Conservation (phyloP, 2,329 filamentous ascomycete species). For the Hypoxylon sp. region DNA sequence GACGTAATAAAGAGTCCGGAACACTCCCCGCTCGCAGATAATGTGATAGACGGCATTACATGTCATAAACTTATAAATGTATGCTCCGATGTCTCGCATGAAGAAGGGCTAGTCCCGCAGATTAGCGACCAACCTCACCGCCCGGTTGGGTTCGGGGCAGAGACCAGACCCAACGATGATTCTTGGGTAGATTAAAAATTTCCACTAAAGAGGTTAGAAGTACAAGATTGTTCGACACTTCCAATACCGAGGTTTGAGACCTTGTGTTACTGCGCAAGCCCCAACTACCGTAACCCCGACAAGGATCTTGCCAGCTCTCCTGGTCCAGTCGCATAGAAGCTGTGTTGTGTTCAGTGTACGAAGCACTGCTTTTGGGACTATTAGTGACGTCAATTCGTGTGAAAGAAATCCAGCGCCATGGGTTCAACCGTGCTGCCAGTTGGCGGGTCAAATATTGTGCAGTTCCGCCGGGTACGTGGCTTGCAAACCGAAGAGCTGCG, state of each 20-base stretch:
- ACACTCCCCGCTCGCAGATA: not conserved
- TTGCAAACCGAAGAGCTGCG: not conserved
- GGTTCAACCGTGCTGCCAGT: not conserved
- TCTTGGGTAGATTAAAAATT: not conserved
- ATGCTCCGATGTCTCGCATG: not conserved
- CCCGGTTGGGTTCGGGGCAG: not conserved
- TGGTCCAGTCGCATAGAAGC: not conserved
- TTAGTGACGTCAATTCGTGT: not conserved
- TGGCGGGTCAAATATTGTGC: not conserved
- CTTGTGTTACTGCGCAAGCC: not conserved
- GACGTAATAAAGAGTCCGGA: not conserved
- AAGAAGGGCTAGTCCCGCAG: not conserved
- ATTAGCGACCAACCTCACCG: not conserved
- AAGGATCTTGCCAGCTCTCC: not conserved
- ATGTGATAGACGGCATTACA: not conserved
- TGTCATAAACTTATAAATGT: not conserved
- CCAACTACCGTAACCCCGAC: not conserved
- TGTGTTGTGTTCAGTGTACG: not conserved
- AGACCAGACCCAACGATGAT: not conserved
- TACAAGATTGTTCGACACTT: not conserved
- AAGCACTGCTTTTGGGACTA: not conserved
- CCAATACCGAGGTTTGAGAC: not conserved
- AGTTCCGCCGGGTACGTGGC: not conserved
- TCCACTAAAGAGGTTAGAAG: not conserved
- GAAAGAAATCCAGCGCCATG: not conserved